A percentile compares a stretch with the other conserved stretches of the same genome.
phyloP scores from a whole-genome alignment of 2,329 filamentous ascomycete species.

The Monilinia vaccinii-corymbosi region DNA sequence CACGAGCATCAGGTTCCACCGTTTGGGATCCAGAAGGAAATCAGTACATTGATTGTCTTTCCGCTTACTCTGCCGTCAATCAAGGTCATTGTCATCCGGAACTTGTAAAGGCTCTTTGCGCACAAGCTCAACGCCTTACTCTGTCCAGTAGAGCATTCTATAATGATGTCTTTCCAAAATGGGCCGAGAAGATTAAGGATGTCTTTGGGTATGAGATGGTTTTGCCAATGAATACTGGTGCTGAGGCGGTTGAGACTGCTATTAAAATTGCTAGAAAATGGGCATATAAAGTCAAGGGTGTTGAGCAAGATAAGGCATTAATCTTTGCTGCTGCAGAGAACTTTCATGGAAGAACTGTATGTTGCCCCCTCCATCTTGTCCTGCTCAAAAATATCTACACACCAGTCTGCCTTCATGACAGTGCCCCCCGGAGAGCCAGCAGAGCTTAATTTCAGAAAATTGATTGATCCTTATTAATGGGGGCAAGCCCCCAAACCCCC shows the following conservation, averaged over 20 bases:
- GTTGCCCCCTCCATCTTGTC: constrained; percentile 28
- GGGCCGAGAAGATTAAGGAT: constrained; percentile 82
- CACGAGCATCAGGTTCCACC: constrained; percentile 71
- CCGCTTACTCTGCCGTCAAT: constrained; percentile 95
- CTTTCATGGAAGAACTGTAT: constrained; percentile 90
- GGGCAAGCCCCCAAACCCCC: too few species aligned
- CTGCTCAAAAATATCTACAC: not conserved
- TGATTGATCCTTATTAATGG: not conserved
- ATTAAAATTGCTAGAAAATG: constrained; percentile 96
- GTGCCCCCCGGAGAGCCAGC: not conserved
- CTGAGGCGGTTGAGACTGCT: constrained; percentile 90
- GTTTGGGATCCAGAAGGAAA: constrained; percentile 97
- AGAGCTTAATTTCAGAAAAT: not conserved
- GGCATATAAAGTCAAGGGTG: constrained; percentile 94
- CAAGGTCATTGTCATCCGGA: constrained; percentile 97
- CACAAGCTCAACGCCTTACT: constrained; percentile 83
- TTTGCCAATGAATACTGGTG: constrained; percentile 95
- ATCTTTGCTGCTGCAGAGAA: constrained; percentile 83
- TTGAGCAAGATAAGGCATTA: constrained; percentile 73
- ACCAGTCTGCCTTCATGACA: not conserved
- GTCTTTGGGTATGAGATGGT: constrained; percentile 97
- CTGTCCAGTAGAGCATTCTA: constrained; percentile 93
- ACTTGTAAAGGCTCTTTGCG: constrained; percentile 78
- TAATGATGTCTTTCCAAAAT: constrained; percentile 96
- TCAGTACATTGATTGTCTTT: constrained; percentile 95